Conservation (phyloP, 2,329 filamentous ascomycete species). For the Colletotrichum theobromicola region DNA sequence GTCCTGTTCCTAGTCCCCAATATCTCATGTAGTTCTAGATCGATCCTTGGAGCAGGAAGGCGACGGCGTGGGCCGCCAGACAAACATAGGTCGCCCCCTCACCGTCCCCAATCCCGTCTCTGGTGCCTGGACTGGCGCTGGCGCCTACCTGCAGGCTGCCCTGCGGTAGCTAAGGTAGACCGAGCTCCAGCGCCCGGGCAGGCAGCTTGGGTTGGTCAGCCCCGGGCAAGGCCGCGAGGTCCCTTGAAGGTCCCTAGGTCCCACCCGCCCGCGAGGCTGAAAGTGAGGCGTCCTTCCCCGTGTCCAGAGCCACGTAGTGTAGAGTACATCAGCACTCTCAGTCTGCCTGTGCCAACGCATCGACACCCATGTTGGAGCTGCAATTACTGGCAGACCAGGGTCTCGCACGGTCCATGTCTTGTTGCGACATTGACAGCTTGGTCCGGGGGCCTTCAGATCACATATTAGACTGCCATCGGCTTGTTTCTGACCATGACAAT, state of each 20-base stretch:
- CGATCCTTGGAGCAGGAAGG: background rate
- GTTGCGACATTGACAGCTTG: background rate
- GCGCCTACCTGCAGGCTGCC: background rate
- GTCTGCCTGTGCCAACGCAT: slow-evolving; percentile 5
- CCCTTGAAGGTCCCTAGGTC: background rate
- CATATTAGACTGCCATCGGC: too few species aligned
- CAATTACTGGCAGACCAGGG: background rate
- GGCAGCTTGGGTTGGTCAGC: background rate
- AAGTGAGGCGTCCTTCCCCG: background rate
- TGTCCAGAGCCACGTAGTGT: background rate
- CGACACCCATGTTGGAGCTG: background rate
- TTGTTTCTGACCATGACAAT: too few species aligned
- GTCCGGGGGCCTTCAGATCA: background rate
- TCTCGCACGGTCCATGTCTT: slow-evolving; percentile 8
- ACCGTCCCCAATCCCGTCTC: background rate
- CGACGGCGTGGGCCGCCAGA: background rate
- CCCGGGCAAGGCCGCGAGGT: background rate
- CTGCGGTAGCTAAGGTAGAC: background rate
- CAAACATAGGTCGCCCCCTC: background rate
- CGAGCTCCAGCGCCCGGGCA: background rate
- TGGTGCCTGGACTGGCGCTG: background rate
- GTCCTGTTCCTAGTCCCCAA: background rate
- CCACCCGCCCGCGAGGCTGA: slow-evolving; percentile 1
- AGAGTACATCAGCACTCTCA: background rate
- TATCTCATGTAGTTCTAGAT: background rate